These are phyloP conservation scores for Plantago lanceolata DNA, from an alignment of 305 asterid species.

Conservation along the genomic window DNA sequence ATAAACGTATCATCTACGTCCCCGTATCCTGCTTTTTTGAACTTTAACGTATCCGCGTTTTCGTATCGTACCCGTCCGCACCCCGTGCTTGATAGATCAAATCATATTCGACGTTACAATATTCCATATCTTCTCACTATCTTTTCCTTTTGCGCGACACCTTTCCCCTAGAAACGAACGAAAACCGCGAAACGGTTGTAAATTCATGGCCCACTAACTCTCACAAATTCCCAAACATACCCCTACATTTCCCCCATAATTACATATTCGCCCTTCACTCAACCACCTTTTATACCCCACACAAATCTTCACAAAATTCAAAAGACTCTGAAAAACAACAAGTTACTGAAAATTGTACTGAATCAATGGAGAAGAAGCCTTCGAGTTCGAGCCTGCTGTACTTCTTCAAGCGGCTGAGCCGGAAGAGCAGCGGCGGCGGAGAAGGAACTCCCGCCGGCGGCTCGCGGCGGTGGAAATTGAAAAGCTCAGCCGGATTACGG, in stretches of 20 bases:
- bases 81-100: too few relatives aligned
- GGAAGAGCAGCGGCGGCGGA: constrained; percentile 31
- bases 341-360: constrained; percentile 1
- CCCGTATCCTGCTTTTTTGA: too few relatives aligned
- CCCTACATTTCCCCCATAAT: not conserved
- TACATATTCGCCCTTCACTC: not conserved
- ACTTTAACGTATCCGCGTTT: too few relatives aligned
- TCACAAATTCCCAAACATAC: not conserved
- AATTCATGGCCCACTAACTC: constrained; percentile 8
- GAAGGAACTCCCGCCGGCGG: constrained; percentile 6
- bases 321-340: not conserved
- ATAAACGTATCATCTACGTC: too few relatives aligned
- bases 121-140: not conserved
- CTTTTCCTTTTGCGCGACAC: constrained; percentile 3
- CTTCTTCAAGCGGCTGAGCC: constrained; percentile 47
- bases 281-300: not conserved
- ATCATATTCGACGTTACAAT: too few relatives aligned
- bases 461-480: constrained; percentile 47
- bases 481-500: constrained; percentile 47
- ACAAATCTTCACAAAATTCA: not conserved
- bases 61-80: too few relatives aligned
- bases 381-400: constrained; percentile 31
- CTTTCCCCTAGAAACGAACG: constrained; percentile 17
- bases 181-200: not conserved
- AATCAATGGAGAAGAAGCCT: constrained; percentile 36